Evolutionary conservation across 495 filamentous ascomycete genomes (phyloP).

Genomic region (Letharia columbiana): DNA sequence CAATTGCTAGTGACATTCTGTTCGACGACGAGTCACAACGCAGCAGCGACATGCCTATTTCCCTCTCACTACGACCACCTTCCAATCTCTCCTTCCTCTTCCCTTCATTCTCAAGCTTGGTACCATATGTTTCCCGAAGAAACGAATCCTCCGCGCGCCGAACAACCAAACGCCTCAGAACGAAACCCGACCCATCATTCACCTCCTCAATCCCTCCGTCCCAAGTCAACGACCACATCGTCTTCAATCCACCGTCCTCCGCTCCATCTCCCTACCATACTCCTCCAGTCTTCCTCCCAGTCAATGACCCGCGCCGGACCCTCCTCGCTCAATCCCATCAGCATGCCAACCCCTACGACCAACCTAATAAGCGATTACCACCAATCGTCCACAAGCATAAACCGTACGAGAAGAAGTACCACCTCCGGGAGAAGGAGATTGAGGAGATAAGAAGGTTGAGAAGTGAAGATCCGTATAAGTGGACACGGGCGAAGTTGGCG

Average conservation of each 20-base stretch:
- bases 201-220: conserved; percentile 35
- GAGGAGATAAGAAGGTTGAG: conserved; percentile 70
- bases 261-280: conserved; percentile 76
- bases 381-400: conserved; percentile 45
- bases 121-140: conserved; percentile 33
- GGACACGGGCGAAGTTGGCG: conserved; percentile 64
- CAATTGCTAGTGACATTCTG: neutral
- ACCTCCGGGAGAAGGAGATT: conserved; percentile 65
- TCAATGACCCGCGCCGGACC: conserved; percentile 59
- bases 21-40: conserved; percentile 2
- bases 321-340: conserved; percentile 37
- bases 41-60: conserved; percentile 15
- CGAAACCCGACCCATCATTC: conserved; percentile 68
- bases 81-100: conserved; percentile 36
- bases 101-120: conserved; percentile 36
- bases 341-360: conserved; percentile 24
- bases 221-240: conserved; percentile 53
- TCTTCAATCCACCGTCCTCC: conserved; percentile 92
- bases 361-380: conserved; percentile 38
- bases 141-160: conserved; percentile 63
- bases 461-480: conserved; percentile 54
- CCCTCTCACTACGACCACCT: conserved; percentile 8
- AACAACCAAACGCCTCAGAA: conserved; percentile 60
- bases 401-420: conserved; percentile 57
- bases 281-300: conserved; percentile 81